Conservation (phyloP, 495 filamentous ascomycete genomes). For the Podospora didyma region DNA sequence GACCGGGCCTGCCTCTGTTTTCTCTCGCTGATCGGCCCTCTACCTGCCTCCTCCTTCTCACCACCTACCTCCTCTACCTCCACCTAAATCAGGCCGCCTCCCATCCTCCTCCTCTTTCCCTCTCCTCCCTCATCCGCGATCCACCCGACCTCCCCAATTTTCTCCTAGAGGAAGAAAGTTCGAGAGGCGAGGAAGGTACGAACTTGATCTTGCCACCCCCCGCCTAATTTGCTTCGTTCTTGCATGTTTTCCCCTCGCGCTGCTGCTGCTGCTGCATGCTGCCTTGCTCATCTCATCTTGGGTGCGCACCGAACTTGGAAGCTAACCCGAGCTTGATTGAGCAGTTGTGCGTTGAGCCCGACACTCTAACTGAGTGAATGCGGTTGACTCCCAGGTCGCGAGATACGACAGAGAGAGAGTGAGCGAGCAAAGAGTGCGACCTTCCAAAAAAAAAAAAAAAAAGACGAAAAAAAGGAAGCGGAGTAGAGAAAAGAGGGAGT, state of each 20-base stretch:
- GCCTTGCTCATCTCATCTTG: constrained; percentile 15
- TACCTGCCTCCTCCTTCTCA: constrained; percentile 36
- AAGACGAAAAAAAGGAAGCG: constrained; percentile 1
- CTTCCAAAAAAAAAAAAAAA: background rate
- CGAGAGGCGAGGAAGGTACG: constrained; percentile 36
- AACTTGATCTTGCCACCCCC: constrained; percentile 13
- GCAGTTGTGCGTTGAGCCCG: constrained; percentile 16
- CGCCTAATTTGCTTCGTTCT: constrained; percentile 6
- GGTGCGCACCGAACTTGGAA: constrained; percentile 9
- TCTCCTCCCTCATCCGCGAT: constrained; percentile 29
- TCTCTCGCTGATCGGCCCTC: constrained; percentile 34
- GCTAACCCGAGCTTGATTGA: constrained; percentile 22
- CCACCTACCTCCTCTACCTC: constrained; percentile 36
- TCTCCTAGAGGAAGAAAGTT: constrained; percentile 28
- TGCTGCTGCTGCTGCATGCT: background rate
- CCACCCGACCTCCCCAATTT: constrained; percentile 35
- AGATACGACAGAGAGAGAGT: background rate
- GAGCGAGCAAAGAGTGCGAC: background rate
- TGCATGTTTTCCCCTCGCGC: constrained; percentile 2
- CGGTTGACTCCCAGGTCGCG: constrained; percentile 2
- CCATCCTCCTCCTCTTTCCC: constrained; percentile 32
- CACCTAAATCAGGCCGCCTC: constrained; percentile 37
- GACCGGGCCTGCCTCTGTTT: constrained; percentile 26
- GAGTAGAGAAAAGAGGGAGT: background rate
- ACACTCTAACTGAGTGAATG: constrained; percentile 12